phyloP scores from a whole-genome alignment of 306 rosid genomes.

The Vicia villosa region DNA sequence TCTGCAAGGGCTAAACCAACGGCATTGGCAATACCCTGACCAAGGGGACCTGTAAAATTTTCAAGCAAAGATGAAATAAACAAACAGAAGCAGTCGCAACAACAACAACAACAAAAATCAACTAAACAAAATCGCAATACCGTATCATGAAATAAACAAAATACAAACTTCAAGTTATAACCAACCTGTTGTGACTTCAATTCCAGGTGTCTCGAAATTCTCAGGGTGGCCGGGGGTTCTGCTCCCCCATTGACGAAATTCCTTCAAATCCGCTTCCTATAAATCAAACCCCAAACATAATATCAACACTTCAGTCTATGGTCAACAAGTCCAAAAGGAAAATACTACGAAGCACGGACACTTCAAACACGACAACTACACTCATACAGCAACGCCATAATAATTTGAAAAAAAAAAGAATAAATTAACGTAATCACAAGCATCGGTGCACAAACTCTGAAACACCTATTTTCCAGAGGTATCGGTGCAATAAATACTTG shows the following conservation, averaged over 20 bases:
- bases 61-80: conserved; percentile 4
- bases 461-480: no score
- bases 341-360: background rate
- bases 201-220: conserved; percentile 90
- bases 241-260: conserved; percentile 94
- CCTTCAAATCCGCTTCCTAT: conserved; percentile 85
- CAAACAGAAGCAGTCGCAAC: background rate
- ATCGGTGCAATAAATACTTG: background rate
- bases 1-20: conserved; percentile 99
- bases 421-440: no score
- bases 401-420: no score
- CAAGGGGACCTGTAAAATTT: conserved; percentile 78
- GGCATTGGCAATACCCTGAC: conserved; percentile 97
- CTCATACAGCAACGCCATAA: no score
- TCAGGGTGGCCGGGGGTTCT: conserved; percentile 97
- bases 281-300: conserved; percentile 34
- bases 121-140: background rate
- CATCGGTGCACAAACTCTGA: no score
- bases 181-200: conserved; percentile 97
- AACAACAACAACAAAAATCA: background rate
- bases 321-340: background rate
- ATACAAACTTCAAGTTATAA: conserved; percentile 19
- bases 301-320: conserved; percentile 7
- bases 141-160: background rate
- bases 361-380: no score